Evolutionary conservation across 192 early-diverging fungal genomes (phyloP).

Genomic region (Backusella australiensis): DNA sequence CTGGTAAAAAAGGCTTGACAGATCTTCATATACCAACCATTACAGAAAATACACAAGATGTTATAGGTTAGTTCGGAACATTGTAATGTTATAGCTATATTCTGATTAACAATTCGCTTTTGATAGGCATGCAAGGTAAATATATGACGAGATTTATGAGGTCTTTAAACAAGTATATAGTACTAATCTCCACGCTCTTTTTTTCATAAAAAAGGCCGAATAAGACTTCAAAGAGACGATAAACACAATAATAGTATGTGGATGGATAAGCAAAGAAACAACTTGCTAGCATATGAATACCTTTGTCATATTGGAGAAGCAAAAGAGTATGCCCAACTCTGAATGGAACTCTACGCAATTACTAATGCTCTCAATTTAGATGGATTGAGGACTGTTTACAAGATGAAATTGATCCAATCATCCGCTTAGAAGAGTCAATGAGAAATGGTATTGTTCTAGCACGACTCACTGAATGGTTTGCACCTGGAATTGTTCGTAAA

Average conservation of each 20-base stretch:
- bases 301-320: slow-evolving; percentile 99
- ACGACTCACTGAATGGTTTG: slow-evolving; percentile 84
- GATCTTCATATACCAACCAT: slow-evolving; percentile 46
- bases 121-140: slow-evolving; percentile 26
- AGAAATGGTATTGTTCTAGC: slow-evolving; percentile 94
- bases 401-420: slow-evolving; percentile 79
- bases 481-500: slow-evolving; percentile 63
- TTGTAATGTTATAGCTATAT: slow-evolving; percentile 4
- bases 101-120: neutral
- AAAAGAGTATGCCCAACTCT: slow-evolving; percentile 72
- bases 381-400: slow-evolving; percentile 95
- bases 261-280: slow-evolving; percentile 76
- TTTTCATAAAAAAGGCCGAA: slow-evolving; percentile 10
- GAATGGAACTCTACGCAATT: neutral
- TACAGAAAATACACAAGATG: slow-evolving; percentile 42
- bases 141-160: neutral
- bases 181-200: neutral
- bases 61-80: slow-evolving; percentile 31
- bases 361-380: slow-evolving; percentile 38
- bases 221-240: slow-evolving; percentile 20
- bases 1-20: slow-evolving; percentile 35
- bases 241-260: slow-evolving; percentile 22
- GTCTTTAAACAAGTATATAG: neutral
- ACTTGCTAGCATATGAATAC: slow-evolving; percentile 98
- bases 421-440: slow-evolving; percentile 84